These are phyloP conservation scores for Cyclotella atomus DNA, from an alignment of 108 stramenopile species.

Conservation along the genomic window DNA sequence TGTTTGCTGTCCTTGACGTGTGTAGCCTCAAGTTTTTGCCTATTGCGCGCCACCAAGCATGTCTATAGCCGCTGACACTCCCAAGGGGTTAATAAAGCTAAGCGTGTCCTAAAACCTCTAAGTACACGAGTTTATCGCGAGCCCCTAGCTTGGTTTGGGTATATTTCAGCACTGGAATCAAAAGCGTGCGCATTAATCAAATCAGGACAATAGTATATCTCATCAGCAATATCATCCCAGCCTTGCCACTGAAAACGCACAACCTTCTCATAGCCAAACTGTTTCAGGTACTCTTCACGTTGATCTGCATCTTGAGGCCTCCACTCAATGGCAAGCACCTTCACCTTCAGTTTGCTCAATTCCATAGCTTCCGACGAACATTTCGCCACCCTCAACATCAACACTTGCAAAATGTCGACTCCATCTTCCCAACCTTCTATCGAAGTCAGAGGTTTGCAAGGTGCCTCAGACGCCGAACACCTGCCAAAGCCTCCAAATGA, in stretches of 20 bases:
- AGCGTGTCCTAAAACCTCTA: no score
- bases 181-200: no score
- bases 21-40: slow-evolving; percentile 47
- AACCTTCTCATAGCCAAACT: slow-evolving; percentile 14
- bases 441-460: slow-evolving; percentile 3
- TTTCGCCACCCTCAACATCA: slow-evolving; percentile 22
- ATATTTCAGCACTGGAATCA: not conserved
- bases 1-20: slow-evolving; percentile 57
- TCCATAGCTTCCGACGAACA: slow-evolving; percentile 17
- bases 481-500: slow-evolving; percentile 19
- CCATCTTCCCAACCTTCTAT: slow-evolving; percentile 9
- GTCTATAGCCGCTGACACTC: slow-evolving; percentile 30
- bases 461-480: not conserved
- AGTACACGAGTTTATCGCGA: no score
- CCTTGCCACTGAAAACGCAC: not conserved
- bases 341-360: slow-evolving; percentile 5
- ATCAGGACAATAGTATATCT: slow-evolving; percentile 24
- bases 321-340: slow-evolving; percentile 26
- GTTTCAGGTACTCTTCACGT: slow-evolving; percentile 10
- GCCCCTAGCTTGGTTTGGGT: no score
- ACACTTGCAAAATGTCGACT: slow-evolving; percentile 21
- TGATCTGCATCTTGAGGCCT: not conserved
- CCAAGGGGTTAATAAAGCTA: no score
- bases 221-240: slow-evolving; percentile 1
- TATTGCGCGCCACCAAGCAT: slow-evolving; percentile 41